Percentiles rank a stretch among this genome's conserved stretches.
phyloP scores from a whole-genome alignment of 306 rosid species.

The Prunus dulcis region DNA sequence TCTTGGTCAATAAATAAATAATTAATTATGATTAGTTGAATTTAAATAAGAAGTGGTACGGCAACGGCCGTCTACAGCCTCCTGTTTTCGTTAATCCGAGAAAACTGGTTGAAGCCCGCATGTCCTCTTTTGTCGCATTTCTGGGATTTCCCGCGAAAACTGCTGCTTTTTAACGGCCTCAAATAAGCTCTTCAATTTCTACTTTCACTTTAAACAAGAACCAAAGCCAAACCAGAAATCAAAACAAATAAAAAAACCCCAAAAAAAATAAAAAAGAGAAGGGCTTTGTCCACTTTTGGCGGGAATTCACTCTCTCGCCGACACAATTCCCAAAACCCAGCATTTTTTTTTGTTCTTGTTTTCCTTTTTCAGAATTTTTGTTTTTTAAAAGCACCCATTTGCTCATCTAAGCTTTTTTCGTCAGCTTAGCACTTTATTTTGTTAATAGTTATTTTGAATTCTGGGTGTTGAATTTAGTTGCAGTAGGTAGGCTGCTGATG shows the following conservation, averaged over 20 bases:
- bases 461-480: constrained; percentile 34
- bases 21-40: not conserved
- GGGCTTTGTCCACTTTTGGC: constrained; percentile 27
- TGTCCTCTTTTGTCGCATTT: constrained; percentile 7
- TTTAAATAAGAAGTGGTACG: not conserved
- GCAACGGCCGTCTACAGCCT: not conserved
- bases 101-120: constrained; percentile 27
- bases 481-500: constrained; percentile 45
- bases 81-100: constrained; percentile 33
- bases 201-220: not conserved
- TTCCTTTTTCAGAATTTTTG: not conserved
- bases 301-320: constrained; percentile 39
- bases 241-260: not conserved
- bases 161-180: not conserved
- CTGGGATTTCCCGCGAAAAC: not conserved
- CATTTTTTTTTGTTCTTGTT: not conserved
- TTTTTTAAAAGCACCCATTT: constrained; percentile 6
- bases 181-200: not conserved
- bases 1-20: not conserved
- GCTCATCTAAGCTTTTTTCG: constrained; percentile 6
- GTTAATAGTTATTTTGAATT: not conserved
- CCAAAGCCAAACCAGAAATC: not conserved
- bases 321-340: constrained; percentile 20
- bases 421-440: not conserved
- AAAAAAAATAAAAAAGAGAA: not conserved